These are phyloP conservation scores for Paramecium primaurelia DNA, from an alignment of 73 alveolate genomes.

Conservation along the genomic window DNA sequence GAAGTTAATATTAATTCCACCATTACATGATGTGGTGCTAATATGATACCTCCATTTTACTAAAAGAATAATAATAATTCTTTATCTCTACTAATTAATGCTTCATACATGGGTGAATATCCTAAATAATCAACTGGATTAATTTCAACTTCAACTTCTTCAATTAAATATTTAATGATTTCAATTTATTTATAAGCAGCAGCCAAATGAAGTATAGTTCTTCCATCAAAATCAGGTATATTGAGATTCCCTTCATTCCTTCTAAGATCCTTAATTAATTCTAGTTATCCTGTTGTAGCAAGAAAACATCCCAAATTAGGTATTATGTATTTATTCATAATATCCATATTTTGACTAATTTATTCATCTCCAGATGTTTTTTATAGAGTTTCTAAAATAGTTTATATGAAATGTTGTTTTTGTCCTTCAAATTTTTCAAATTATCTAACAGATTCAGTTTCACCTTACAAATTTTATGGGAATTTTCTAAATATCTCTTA, in stretches of 20 bases:
- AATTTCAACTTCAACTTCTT: conserved; percentile 42
- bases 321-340: conserved; percentile 37
- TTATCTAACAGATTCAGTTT: background rate
- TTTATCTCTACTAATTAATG: conserved; percentile 21
- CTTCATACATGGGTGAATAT: conserved; percentile 51
- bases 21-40: conserved; percentile 30
- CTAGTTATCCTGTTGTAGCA: conserved; percentile 46
- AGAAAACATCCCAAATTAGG: conserved; percentile 59
- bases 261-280: conserved; percentile 37
- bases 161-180: conserved; percentile 22
- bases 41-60: conserved; percentile 46
- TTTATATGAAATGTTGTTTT: conserved; percentile 46
- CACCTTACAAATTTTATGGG: conserved; percentile 45
- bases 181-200: conserved; percentile 9
- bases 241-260: conserved; percentile 26
- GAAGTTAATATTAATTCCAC: conserved; percentile 39
- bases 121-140: conserved; percentile 55
- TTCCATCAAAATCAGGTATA: conserved; percentile 53
- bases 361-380: conserved; percentile 31
- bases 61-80: conserved; percentile 7
- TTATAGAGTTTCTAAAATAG: background rate
- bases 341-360: conserved; percentile 21
- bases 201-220: conserved; percentile 57
- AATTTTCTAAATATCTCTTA: background rate
- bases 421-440: conserved; percentile 46